These are phyloP conservation scores for Candida fluviatilis DNA, from an alignment of 805 yeast species.

Conservation along the genomic window DNA sequence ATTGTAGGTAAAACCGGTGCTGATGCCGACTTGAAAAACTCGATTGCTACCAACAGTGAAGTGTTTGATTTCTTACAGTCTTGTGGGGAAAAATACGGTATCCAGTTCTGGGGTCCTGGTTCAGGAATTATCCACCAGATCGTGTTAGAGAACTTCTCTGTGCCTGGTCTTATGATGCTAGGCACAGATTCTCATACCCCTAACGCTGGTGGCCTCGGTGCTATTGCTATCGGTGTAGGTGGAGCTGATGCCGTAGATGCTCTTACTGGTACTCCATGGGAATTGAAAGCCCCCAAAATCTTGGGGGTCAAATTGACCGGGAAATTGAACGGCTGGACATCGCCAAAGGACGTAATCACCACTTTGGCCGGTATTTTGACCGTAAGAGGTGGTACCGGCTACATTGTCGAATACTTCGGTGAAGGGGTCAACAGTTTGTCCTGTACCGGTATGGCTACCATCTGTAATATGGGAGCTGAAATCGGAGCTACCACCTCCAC, in stretches of 20 bases:
- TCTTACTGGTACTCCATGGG: constrained; percentile 97
- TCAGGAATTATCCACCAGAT: constrained; percentile 98
- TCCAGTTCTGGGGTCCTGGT: constrained; percentile 99
- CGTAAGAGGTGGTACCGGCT: constrained; percentile 98
- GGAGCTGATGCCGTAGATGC: constrained; percentile 99
- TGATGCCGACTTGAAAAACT: constrained; percentile 70
- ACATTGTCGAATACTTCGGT: constrained; percentile 94
- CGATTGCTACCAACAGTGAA: constrained; percentile 85
- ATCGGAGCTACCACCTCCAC: constrained; percentile 98
- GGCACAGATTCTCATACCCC: constrained; percentile 99
- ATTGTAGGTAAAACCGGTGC: constrained; percentile 97
- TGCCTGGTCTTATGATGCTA: constrained; percentile 94
- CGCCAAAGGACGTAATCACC: constrained; percentile 96
- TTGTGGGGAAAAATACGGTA: constrained; percentile 92
- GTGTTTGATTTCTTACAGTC: constrained; percentile 92
- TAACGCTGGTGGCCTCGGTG: constrained; percentile 98
- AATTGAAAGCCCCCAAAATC: constrained; percentile 93
- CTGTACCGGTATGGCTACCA: constrained; percentile 99
- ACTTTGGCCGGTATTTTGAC: constrained; percentile 88
- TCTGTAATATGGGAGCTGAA: constrained; percentile 99
- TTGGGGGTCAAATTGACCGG: constrained; percentile 95
- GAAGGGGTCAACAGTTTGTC: constrained; percentile 85
- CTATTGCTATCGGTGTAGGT: constrained; percentile 98
- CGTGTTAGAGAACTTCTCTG: constrained; percentile 92
- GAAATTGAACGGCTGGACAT: constrained; percentile 83